Evolutionary conservation across 495 filamentous ascomycete genomes (phyloP).

Genomic region (Chaetomidium leptoderma): DNA sequence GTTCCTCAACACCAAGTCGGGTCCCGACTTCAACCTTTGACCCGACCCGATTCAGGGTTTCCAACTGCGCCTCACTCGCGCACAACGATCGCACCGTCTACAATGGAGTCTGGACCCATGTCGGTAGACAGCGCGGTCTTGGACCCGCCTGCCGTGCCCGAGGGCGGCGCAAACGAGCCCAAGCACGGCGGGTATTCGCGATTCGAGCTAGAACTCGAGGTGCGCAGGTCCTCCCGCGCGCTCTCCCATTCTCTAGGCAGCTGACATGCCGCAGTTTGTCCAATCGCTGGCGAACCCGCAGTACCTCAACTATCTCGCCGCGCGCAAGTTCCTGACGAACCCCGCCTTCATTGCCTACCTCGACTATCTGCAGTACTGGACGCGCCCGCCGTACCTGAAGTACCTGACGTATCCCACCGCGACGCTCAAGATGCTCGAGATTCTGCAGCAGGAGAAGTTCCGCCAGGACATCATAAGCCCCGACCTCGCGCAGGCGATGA

Average conservation of each 20-base stretch:
- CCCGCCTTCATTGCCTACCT: constrained; percentile 76
- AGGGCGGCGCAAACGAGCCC: constrained; percentile 32
- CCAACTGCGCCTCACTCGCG: background rate
- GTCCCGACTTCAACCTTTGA: background rate
- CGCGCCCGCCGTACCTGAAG: constrained; percentile 73
- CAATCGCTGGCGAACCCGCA: constrained; percentile 78
- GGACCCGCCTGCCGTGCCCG: constrained; percentile 29
- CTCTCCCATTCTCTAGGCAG: background rate
- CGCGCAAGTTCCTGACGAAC: constrained; percentile 56
- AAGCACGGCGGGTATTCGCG: constrained; percentile 62
- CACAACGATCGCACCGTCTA: background rate
- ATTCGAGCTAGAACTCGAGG: constrained; percentile 73
- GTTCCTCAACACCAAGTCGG: no score
- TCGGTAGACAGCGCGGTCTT: constrained; percentile 30
- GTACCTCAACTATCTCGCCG: constrained; percentile 79
- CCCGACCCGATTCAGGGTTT: background rate
- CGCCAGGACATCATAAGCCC: constrained; percentile 75
- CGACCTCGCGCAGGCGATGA: constrained; percentile 61
- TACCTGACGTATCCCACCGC: constrained; percentile 79
- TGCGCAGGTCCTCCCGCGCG: constrained; percentile 23
- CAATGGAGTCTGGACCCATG: constrained; percentile 32
- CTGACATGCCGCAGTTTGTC: constrained; percentile 60
- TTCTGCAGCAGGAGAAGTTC: constrained; percentile 80
- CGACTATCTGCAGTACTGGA: constrained; percentile 79
- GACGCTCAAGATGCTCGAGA: constrained; percentile 73